A percentile compares a stretch with the other conserved stretches of the same genome.
phyloP scores from a whole-genome alignment of 345 rosid genomes.

The Clausena lansium region DNA sequence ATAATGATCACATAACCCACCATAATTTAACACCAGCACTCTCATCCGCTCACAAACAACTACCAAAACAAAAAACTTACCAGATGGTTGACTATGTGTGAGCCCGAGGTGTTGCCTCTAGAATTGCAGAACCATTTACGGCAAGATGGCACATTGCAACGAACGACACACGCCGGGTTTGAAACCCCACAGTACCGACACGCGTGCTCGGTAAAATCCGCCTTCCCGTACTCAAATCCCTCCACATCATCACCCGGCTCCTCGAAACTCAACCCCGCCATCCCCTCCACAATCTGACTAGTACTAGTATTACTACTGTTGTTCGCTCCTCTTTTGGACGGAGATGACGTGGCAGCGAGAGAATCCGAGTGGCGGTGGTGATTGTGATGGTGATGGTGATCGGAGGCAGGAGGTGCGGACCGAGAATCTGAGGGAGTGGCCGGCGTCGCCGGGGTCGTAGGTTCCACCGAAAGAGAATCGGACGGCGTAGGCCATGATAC shows the following conservation, averaged over 20 bases:
- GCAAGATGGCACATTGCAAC: constrained; percentile 97
- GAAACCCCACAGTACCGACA: constrained; percentile 97
- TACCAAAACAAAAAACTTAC: constrained; percentile 41
- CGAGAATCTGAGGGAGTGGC: constrained; percentile 32
- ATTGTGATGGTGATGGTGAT: constrained; percentile 38
- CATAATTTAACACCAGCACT: background rate
- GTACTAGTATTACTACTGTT: constrained; percentile 27
- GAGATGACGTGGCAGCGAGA: constrained; percentile 13
- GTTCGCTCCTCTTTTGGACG: constrained; percentile 19
- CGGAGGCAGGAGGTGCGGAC: constrained; percentile 30
- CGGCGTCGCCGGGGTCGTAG: constrained; percentile 28
- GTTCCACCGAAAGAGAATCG: constrained; percentile 57
- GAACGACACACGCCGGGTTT: constrained; percentile 94
- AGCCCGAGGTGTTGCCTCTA: constrained; percentile 97
- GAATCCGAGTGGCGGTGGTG: constrained; percentile 18
- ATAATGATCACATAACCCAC: background rate
- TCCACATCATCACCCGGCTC: constrained; percentile 87
- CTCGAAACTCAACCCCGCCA: constrained; percentile 80
- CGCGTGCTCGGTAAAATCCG: constrained; percentile 86
- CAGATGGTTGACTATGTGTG: constrained; percentile 97
- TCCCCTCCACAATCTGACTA: constrained; percentile 24
- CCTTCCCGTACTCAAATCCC: constrained; percentile 72
- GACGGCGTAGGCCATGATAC: constrained; percentile 93
- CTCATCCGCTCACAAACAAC: background rate
- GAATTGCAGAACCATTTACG: constrained; percentile 99